These are phyloP conservation scores for Rosa chinensis DNA, from an alignment of 306 rosid species.

Conservation along the genomic window DNA sequence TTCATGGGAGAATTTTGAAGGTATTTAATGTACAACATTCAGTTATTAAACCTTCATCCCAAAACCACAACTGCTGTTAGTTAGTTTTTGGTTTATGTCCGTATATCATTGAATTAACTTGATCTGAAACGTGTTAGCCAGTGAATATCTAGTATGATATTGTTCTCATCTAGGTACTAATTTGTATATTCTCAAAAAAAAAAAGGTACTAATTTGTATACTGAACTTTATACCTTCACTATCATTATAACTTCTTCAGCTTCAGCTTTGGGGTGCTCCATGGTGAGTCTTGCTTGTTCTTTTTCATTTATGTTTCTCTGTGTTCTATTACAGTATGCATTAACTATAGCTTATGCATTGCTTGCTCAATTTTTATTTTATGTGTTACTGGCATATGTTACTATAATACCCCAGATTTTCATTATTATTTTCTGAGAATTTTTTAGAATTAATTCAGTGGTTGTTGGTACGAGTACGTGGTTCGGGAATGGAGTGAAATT, in stretches of 20 bases:
- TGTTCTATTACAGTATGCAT: background rate
- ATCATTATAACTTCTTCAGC: conserved; percentile 79
- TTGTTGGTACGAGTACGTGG: no score
- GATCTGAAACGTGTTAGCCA: background rate
- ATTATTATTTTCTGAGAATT: no score
- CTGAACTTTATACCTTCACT: conserved; percentile 58
- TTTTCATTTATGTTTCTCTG: background rate
- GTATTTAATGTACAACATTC: conserved; percentile 28
- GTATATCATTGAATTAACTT: background rate
- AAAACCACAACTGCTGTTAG: background rate
- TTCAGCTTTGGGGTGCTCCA: conserved; percentile 76
- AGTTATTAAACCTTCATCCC: background rate
- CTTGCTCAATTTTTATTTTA: background rate
- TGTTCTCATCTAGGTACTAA: background rate
- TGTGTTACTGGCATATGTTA: background rate
- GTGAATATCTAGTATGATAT: background rate
- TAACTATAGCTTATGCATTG: background rate
- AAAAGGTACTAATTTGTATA: conserved; percentile 6
- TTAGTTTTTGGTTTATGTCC: background rate
- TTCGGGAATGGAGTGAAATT: no score
- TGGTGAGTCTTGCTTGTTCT: conserved; percentile 50
- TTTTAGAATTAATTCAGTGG: no score
- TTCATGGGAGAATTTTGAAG: conserved; percentile 76
- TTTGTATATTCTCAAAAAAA: no score
- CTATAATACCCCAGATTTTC: no score